These are phyloP conservation scores for Prunus davidiana DNA, from an alignment of 306 rosid genomes.

Conservation along the genomic window DNA sequence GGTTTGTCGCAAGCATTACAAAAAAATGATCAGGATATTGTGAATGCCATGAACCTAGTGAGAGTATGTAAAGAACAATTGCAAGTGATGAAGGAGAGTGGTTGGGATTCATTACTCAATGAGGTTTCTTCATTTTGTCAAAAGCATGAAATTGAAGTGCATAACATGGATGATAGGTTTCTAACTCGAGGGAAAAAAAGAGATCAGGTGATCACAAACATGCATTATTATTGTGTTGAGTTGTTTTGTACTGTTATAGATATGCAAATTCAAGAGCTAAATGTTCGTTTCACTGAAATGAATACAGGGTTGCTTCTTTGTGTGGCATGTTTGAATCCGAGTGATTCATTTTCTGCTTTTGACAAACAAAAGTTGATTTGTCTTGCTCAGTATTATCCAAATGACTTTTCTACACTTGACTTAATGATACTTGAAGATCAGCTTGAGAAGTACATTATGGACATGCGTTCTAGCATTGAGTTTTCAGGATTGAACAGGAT, in stretches of 20 bases:
- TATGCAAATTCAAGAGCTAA: slow-evolving; percentile 15
- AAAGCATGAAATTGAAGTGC: not conserved
- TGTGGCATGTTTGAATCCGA: not conserved
- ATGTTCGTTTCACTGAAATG: not conserved
- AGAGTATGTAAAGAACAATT: not conserved
- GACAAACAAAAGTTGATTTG: slow-evolving; percentile 1
- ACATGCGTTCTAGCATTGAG: not conserved
- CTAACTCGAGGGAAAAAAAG: not conserved
- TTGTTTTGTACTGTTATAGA: slow-evolving; percentile 8
- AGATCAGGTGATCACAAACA: not conserved
- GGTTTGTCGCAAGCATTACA: slow-evolving; percentile 6
- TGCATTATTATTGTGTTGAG: slow-evolving; percentile 4
- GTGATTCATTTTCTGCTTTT: slow-evolving; percentile 4
- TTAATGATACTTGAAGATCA: slow-evolving; percentile 5
- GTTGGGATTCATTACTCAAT: slow-evolving; percentile 6
- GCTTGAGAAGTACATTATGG: slow-evolving; percentile 12
- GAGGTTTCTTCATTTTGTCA: slow-evolving; percentile 13
- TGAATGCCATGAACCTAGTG: slow-evolving; percentile 4
- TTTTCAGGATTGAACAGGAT: slow-evolving; percentile 1
- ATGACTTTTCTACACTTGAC: not conserved
- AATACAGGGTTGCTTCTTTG: slow-evolving; percentile 14
- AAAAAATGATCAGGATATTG: slow-evolving; percentile 21
- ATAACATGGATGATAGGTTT: not conserved
- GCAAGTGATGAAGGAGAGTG: slow-evolving; percentile 6
- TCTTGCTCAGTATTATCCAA: slow-evolving; percentile 1